Percentiles rank a stretch among this genome's conserved stretches.
Conservation (phyloP, 805 yeast species). For the Dipodascus albidus region DNA sequence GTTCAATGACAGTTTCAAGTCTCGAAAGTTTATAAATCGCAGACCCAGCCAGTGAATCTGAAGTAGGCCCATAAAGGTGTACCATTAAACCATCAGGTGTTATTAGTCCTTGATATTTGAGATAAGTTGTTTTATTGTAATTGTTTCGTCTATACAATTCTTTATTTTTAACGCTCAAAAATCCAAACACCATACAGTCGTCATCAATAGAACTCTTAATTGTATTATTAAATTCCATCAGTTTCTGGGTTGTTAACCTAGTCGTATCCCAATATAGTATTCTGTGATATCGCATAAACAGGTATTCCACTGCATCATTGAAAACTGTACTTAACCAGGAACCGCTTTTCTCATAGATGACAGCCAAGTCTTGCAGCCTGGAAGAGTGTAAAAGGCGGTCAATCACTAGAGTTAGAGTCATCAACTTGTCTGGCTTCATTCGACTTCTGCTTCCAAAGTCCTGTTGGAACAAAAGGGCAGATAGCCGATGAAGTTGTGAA, state of each 20-base stretch:
- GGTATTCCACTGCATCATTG: neutral
- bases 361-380: neutral
- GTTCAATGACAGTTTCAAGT: neutral
- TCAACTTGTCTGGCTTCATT: neutral
- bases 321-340: neutral
- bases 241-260: neutral
- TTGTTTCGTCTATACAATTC: neutral
- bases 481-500: neutral
- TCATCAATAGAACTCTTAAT: neutral
- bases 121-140: neutral
- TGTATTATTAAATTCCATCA: neutral
- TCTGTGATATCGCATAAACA: neutral
- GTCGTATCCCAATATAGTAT: neutral
- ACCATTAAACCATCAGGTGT: neutral
- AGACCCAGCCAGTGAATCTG: neutral
- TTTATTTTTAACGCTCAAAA: neutral
- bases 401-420: neutral
- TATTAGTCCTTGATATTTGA: neutral
- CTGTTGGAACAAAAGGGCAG: neutral
- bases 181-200: neutral
- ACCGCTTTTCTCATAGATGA: neutral
- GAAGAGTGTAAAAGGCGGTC: neutral
- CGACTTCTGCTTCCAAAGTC: neutral
- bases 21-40: neutral
- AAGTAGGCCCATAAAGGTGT: neutral